A percentile compares a stretch with the other conserved stretches of the same genome.
Conservation (phyloP, 2,329 filamentous ascomycete species). For the Neodidymelliopsis sp. region DNA sequence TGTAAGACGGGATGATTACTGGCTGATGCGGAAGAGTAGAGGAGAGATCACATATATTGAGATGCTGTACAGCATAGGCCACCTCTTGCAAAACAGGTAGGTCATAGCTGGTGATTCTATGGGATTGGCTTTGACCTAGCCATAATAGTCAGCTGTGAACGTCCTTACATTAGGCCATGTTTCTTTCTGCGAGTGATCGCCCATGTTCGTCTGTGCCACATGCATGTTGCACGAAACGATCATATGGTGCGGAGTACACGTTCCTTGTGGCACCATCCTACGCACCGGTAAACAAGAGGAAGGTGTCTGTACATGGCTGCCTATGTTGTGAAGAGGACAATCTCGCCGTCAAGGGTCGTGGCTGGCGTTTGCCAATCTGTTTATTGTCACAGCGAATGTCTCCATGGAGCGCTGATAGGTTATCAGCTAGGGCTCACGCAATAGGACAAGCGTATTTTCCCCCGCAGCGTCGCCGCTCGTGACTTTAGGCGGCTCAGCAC, state of each 20-base stretch:
- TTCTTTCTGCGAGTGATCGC: not conserved
- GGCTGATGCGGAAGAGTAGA: not conserved
- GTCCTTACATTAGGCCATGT: not conserved
- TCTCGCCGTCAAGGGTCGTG: no score
- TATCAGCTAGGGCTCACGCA: not conserved
- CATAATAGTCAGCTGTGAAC: not conserved
- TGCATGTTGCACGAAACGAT: slow-evolving; percentile 4
- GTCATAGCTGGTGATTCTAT: no score
- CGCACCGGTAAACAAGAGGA: no score
- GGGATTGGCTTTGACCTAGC: not conserved
- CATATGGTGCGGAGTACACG: not conserved
- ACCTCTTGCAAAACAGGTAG: not conserved
- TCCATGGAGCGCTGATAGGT: not conserved
- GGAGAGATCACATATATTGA: not conserved
- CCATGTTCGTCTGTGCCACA: slow-evolving; percentile 2
- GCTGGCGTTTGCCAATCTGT: no score
- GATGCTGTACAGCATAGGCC: not conserved
- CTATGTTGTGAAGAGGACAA: no score
- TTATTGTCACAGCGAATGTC: no score
- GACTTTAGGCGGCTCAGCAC: slow-evolving; percentile 6
- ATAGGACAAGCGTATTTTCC: not conserved
- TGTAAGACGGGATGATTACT: not conserved
- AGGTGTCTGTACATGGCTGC: no score
- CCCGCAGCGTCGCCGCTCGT: no score
- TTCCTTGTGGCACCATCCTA: not conserved